Base-by-base conservation (phyloP, 1,284 basidiomycete species). In the Cystobasidium pallidum region DNA sequence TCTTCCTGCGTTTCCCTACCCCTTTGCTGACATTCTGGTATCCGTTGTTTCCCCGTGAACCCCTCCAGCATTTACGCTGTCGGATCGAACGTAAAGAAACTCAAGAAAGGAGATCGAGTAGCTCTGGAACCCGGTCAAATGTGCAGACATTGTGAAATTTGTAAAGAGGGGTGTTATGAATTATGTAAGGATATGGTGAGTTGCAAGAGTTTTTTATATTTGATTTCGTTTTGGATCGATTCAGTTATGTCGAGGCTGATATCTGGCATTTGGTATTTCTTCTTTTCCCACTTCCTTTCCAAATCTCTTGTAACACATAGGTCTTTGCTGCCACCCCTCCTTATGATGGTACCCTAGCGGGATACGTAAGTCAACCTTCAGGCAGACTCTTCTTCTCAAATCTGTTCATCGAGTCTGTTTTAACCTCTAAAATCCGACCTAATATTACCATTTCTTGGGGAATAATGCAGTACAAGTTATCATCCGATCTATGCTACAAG, bases 81-180 rank as follows among this genome's bases (percentile, higher is more conserved):
- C 63, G 91, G 91, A 11, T 80, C 85, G 24, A 86, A 86, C 58
- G 90, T 92, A 59, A 88, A 86, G 78, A 82, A 86, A 76, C 83
- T 92, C 76, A 90, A 90, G 80, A 83, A 85, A n/a, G 92, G 92
- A 10, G 91, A 93, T 78, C 86, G 90, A 65, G 92, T 94, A 58
- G 83, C 83, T n/a, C 83, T 85, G 68, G 84, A 85, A 77, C 83
- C 83, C 15, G 84, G 84, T 63, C 83, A 85, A 19, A 84, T 84
- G 3, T 86, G 85, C 77, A 79, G 83, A 0, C 79, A 80, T 39
- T 86, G 84, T 79, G 79, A 82, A 63, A 81, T 81, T 26, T 86
- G 85, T 78, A 80, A 82, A 47, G 82, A 79, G 0, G 85, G 85
- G 0, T 76, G 83, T 65, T 86, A 86, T 81, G 85, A 85, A 70